Conservation (phyloP, 352 stramenopile genomes). For the Globisporangium cystogenes region DNA sequence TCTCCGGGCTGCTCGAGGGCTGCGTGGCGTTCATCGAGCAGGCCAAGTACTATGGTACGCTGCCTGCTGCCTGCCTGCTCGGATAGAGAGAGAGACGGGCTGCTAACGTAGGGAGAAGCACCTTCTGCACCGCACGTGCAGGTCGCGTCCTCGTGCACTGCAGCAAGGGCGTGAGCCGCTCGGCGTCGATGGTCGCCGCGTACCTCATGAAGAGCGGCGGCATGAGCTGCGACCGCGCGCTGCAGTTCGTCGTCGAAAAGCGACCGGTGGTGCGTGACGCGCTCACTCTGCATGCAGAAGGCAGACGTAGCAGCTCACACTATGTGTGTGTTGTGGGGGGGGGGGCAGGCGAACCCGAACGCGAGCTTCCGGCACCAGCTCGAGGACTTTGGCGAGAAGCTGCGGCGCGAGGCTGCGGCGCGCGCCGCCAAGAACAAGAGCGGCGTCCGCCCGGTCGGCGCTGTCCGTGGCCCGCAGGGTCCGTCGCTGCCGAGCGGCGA, state of each 20-base stretch:
- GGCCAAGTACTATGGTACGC: slow-evolving; percentile 87
- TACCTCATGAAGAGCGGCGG: slow-evolving; percentile 88
- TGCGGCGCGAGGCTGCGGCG: slow-evolving; percentile 20
- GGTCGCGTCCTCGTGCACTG: slow-evolving; percentile 89
- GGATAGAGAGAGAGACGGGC: background rate
- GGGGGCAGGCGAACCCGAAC: slow-evolving; percentile 51
- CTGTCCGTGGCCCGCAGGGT: slow-evolving; percentile 12
- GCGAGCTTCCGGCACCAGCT: slow-evolving; percentile 63
- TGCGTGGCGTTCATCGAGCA: slow-evolving; percentile 89
- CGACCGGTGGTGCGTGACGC: slow-evolving; percentile 35
- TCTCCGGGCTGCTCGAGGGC: slow-evolving; percentile 72
- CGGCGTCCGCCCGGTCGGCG: background rate
- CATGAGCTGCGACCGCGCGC: slow-evolving; percentile 63
- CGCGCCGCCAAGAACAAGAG: slow-evolving; percentile 8
- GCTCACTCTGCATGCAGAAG: no score
- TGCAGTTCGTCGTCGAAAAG: slow-evolving; percentile 47
- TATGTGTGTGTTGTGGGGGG: background rate
- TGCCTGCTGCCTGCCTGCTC: background rate
- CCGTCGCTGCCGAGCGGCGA: slow-evolving; percentile 3
- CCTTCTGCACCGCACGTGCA: slow-evolving; percentile 19
- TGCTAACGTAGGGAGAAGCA: slow-evolving; percentile 38
- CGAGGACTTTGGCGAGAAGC: slow-evolving; percentile 40
- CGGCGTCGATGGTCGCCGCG: slow-evolving; percentile 82
- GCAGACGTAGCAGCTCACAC: no score
- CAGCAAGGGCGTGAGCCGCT: slow-evolving; percentile 89